phyloP scores from a whole-genome alignment of 1,284 basidiomycete species.

The Hemileia vastatrix region DNA sequence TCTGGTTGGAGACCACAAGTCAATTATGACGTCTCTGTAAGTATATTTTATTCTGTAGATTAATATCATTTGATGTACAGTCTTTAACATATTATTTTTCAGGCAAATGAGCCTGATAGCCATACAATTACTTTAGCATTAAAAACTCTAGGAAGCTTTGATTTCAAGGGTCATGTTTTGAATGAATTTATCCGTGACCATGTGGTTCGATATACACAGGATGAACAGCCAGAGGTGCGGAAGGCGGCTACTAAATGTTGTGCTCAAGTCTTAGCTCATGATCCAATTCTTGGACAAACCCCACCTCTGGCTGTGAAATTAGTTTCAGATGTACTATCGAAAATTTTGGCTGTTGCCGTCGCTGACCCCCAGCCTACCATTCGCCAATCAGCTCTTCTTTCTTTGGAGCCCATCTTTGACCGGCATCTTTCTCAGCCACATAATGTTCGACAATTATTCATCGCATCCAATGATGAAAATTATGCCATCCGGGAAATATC shows the following conservation, averaged over 20 bases:
- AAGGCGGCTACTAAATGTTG: slow-evolving; percentile 86
- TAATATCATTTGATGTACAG: slow-evolving; percentile 21
- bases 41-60: not conserved
- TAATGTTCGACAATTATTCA: slow-evolving; percentile 91
- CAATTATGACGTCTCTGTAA: slow-evolving; percentile 20
- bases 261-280: slow-evolving; percentile 80
- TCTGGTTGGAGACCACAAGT: slow-evolving; percentile 24
- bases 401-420: slow-evolving; percentile 88
- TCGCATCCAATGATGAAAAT: slow-evolving; percentile 93
- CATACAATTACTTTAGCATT: slow-evolving; percentile 69
- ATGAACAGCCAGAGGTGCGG: slow-evolving; percentile 80
- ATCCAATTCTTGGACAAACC: slow-evolving; percentile 92
- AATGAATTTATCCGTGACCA: slow-evolving; percentile 93
- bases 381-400: slow-evolving; percentile 75
- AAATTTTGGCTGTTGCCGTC: slow-evolving; percentile 89
- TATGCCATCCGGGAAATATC: slow-evolving; percentile 88
- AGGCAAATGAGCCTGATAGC: slow-evolving; percentile 18
- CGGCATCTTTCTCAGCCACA: slow-evolving; percentile 98
- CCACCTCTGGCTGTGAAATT: slow-evolving; percentile 95
- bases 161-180: slow-evolving; percentile 86
- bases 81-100: slow-evolving; percentile 19
- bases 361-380: slow-evolving; percentile 91
- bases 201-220: slow-evolving; percentile 86
- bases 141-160: slow-evolving; percentile 79
- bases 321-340: slow-evolving; percentile 95